Percentiles rank a stretch among this genome's conserved stretches.
Evolutionary conservation across 768 basidiomycete genomes (phyloP).

Genomic region (Dentipellis sp.): DNA sequence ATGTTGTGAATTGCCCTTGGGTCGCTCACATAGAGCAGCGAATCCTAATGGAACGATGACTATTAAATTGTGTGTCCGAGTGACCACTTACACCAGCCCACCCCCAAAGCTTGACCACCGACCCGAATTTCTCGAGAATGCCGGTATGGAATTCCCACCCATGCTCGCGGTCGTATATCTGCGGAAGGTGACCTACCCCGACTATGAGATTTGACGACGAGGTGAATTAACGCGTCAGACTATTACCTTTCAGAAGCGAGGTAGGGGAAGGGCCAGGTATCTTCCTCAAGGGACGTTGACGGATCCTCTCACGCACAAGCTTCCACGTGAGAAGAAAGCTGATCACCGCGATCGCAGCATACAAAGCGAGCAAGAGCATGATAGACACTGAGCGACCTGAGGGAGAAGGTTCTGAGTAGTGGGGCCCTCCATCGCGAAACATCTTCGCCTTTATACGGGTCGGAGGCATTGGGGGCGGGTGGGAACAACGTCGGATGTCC

Average conservation of each 20-base stretch:
- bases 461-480: no score
- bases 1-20: constrained; percentile 8
- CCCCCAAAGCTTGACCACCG: not conserved
- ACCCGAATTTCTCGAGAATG: not conserved
- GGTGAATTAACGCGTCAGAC: not conserved
- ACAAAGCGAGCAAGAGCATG: not conserved
- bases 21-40: constrained; percentile 2
- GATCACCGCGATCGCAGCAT: not conserved
- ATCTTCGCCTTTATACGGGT: no score
- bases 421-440: no score
- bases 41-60: not conserved
- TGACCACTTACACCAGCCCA: not conserved
- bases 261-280: not conserved
- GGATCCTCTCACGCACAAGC: not conserved
- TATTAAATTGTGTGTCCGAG: not conserved
- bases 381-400: no score
- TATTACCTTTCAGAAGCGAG: not conserved
- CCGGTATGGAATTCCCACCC: not conserved
- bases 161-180: not conserved
- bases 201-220: not conserved
- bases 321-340: not conserved
- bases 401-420: no score
- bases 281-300: not conserved
- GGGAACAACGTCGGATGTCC: no score
- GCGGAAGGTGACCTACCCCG: not conserved